Percentiles rank a stretch among this genome's conserved stretches.
Evolutionary conservation across 2,329 filamentous ascomycete species (phyloP).

Genomic region (Trichoderma breve): DNA sequence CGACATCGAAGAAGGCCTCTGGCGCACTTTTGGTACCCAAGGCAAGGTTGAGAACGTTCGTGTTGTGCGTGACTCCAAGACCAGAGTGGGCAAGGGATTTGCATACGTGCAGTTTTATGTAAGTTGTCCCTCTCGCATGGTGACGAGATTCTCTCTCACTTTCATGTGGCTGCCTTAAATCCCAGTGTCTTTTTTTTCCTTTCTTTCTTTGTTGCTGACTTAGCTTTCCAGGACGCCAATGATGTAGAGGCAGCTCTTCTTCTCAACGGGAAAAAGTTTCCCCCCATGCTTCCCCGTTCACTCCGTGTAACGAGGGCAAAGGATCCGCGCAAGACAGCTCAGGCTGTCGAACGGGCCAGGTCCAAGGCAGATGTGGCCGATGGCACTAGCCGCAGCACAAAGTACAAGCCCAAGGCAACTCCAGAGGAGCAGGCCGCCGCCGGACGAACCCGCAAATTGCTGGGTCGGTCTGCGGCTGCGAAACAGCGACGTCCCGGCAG

Average conservation of each 20-base stretch:
- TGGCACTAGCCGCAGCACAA: conserved; percentile 40
- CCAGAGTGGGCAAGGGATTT: conserved; percentile 92
- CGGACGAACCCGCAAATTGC: conserved; percentile 71
- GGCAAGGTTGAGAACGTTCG: conserved; percentile 91
- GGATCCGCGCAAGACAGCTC: conserved; percentile 60
- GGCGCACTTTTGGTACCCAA: conserved; percentile 71
- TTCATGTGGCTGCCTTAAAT: background rate
- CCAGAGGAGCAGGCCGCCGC: conserved; percentile 67
- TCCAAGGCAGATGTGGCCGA: conserved; percentile 38
- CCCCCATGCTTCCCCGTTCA: conserved; percentile 85
- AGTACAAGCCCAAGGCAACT: conserved; percentile 69
- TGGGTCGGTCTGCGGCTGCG: conserved; percentile 66
- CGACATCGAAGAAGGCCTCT: conserved; percentile 90
- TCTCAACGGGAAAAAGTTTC: conserved; percentile 86
- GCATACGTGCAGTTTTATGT: conserved; percentile 95
- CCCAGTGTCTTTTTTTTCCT: background rate
- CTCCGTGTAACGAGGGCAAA: conserved; percentile 86
- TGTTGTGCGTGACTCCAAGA: conserved; percentile 84
- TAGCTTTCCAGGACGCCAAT: conserved; percentile 63
- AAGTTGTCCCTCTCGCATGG: conserved; percentile 29
- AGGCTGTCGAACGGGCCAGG: conserved; percentile 41
- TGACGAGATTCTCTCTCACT: background rate
- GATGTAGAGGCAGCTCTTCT: conserved; percentile 87
- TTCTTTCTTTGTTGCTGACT: background rate
- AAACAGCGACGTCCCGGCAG: conserved; percentile 38